Evolutionary conservation across 768 basidiomycete species (phyloP), one percentile per base, ranked within the genome.

Genomic region (Scleroderma citrinum): DNA sequence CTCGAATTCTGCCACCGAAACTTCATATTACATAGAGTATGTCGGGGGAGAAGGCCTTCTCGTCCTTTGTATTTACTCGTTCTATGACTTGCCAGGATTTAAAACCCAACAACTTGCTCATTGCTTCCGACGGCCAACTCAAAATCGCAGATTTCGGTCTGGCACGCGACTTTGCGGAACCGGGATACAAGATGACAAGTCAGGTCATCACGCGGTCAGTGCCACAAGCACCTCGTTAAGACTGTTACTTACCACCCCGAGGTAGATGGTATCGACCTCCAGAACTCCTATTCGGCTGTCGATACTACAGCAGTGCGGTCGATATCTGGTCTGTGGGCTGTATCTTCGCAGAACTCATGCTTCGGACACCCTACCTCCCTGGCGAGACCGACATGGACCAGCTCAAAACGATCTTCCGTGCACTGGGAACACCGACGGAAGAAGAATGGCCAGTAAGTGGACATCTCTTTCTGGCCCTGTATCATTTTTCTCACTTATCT

Each of bases 61-160:
- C 8, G 10, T 43, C 17, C 11, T 38, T 6, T 17, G n/a, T 16
- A 35, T 42, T 11, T 35, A 38, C 2, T n/a, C 14, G 32, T 14
- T 42, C 39, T 26, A n/a, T 7, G 42, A 26, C 41, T 17, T 26
- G 38, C 19, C 59, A 98, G 95, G 96, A 99, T 75, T 69, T 99
- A 54, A 99, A 99, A 67, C 96, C 96, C 7, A 99, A 99, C 72
- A 99, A 99, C 69, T 77, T 99, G 71, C 83, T 99, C 60, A 87
- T 99, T 52, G 81, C 92, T 0, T 80, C 87, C 0, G 81, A 91
- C 45, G 96, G 96, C 0, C 83, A 89, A 46, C 83, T 98, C 56
- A 99, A 99, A 70, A 80, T 99, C 41, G 96, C 96, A 12, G 96
- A 99, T 80, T 99, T 99, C 66, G 96, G 96, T 77, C 80, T 99